Evolutionary conservation across 768 basidiomycete species (phyloP), one percentile per base, ranked within the genome.

Genomic region (Boletus coccyginus): DNA sequence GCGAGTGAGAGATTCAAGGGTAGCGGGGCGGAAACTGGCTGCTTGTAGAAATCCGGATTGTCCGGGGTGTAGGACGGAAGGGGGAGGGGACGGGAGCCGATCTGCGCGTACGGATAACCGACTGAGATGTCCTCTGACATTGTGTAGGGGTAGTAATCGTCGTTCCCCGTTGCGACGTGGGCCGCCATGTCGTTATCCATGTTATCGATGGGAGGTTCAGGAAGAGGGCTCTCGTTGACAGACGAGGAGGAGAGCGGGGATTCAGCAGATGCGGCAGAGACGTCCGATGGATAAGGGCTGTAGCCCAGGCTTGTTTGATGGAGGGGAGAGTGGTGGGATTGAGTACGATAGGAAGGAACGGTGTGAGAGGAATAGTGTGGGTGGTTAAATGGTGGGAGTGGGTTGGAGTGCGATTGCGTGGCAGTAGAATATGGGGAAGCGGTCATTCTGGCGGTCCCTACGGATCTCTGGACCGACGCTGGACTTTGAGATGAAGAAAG

Each of bases 211-310:
- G 65, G 64, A 7, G 70, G 66, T 14, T 77, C 76, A 0, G 77
- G 72, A 19, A 76, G 66, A 14, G 75, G 77, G 42, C 75, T 77
- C 62, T 67, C 72, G 59, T 73, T 73, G 49, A 68, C 68, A 5
- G 77, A 77, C 13, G 69, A 69, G 7, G 74, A 74, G 8, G 78
- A 77, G 52, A 74, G 68, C 31, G 77, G 76, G 4, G 78, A 77
- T 46, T 71, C 70, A 1, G 70, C 59, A 16, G 71, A 71, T 5
- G 74, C 62, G 1, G 66, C 68, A 19, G 76, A 75, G 57, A 66
- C 67, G 55, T 70, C 66, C 0, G 77, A 71, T 50, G 73, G 70
- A 53, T 75, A 72, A 31, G 76, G 73, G 52, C 71, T 77, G 50
- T 71, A 70, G 35, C 60, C 62, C 13, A 70, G 21, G 44, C 50